phyloP scores from a whole-genome alignment of 495 filamentous ascomycete genomes.

The Tetracladium setigerum region DNA sequence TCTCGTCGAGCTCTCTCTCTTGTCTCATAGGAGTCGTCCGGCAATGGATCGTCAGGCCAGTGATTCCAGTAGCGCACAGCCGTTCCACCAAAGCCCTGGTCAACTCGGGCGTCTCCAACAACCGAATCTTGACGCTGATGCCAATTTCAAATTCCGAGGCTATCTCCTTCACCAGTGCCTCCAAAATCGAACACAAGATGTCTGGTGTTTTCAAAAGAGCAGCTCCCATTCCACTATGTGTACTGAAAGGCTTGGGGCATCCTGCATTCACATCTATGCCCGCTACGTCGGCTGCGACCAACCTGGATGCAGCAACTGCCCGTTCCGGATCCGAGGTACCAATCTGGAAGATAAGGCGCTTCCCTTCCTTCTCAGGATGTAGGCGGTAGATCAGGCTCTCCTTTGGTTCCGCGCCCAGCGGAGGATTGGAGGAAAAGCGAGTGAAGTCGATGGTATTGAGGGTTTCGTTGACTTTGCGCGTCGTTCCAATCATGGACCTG shows the following conservation, averaged over 20 bases:
- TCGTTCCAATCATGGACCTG: slow-evolving; percentile 78
- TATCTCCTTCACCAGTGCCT: slow-evolving; percentile 72
- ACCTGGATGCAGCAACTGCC: slow-evolving; percentile 73
- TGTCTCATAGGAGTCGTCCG: slow-evolving; percentile 91
- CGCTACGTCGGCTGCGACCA: slow-evolving; percentile 78
- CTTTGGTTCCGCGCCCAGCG: slow-evolving; percentile 34
- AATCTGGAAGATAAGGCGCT: slow-evolving; percentile 79
- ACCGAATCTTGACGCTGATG: slow-evolving; percentile 89
- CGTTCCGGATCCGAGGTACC: slow-evolving; percentile 73
- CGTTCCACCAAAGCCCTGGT: slow-evolving; percentile 68
- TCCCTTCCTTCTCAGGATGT: slow-evolving; percentile 64
- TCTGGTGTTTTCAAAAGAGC: slow-evolving; percentile 80
- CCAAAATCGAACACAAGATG: slow-evolving; percentile 69
- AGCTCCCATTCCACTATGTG: slow-evolving; percentile 88
- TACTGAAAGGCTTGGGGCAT: slow-evolving; percentile 94
- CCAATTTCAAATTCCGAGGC: slow-evolving; percentile 70
- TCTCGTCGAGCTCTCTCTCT: slow-evolving; percentile 79
- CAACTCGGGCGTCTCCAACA: slow-evolving; percentile 65
- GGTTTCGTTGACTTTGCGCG: slow-evolving; percentile 61
- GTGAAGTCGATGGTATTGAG: slow-evolving; percentile 78
- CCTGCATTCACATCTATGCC: slow-evolving; percentile 97
- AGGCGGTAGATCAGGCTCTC: slow-evolving; percentile 79
- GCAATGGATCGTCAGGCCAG: slow-evolving; percentile 87
- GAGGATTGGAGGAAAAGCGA: slow-evolving; percentile 56
- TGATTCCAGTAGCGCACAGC: slow-evolving; percentile 79